Evolutionary conservation across 148 eudicot genomes (phyloP), one percentile per base, ranked within the genome.

Genomic region (Persicaria maculosa): DNA sequence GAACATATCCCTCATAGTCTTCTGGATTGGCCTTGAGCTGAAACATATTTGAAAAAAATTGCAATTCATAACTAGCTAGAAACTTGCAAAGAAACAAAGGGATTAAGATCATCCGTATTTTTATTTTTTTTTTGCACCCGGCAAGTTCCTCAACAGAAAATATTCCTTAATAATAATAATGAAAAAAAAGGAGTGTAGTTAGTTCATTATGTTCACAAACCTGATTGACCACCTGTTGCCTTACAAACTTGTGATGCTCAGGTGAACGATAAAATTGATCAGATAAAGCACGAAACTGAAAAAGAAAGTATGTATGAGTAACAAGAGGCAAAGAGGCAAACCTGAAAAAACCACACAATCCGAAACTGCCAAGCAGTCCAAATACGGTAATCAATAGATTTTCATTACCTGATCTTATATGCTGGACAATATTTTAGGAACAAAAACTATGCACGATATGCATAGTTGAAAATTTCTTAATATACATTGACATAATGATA

Each of bases 211-310:
- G 1, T 43, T 36, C 45, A 65, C 80, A 50, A 55, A 93, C 98
- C 98, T 91, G 98, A 80, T 78, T 81, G 79, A 93, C 90, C 81
- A 93, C 84, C 85, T 91, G 90, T 75, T 85, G 77, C 76, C 97
- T 91, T 79, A 91, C 92, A 79, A 89, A 89, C 79, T 91, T 83
- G 86, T 93, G 98, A 83, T 93, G 92, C 69, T 93, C 94, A 14
- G 94, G 88, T 40, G 86, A 75, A 43, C 89, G 98, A 76, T 93
- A 93, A 75, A 90, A 80, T 73, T 91, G 98, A 84, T 93, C 97
- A 36, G 98, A 91, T 75, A 91, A 81, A 79, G 97, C 94, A 77
- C 94, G 90, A 64, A 93, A 91, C 98, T 93, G 88, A 45, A 20
- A 68, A 64, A 76, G 74, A 8, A 25, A 55, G 69, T 40, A 4